phyloP scores from a whole-genome alignment of 306 rosid species.

The Begonia fuchsioides region DNA sequence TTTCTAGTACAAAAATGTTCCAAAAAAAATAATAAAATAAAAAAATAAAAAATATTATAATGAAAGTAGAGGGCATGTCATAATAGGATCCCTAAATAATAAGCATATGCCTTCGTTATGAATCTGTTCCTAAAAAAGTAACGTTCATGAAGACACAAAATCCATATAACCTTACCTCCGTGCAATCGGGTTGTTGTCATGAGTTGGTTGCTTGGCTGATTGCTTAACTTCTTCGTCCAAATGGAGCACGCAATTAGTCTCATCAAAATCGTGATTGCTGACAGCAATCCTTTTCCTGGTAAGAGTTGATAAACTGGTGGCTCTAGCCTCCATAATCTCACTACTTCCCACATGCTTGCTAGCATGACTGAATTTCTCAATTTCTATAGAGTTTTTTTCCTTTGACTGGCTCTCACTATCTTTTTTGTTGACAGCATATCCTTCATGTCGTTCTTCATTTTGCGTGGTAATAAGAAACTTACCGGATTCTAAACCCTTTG shows the following conservation, averaged over 20 bases:
- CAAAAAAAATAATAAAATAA: too few species aligned
- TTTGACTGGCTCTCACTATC: constrained; percentile 21
- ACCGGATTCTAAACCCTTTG: constrained; percentile 17
- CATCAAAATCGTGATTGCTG: constrained; percentile 11
- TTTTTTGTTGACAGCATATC: constrained; percentile 14
- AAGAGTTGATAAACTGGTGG: constrained; percentile 16
- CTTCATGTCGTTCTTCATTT: constrained; percentile 23
- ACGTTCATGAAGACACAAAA: too few species aligned
- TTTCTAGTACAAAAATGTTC: too few species aligned
- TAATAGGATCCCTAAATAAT: too few species aligned
- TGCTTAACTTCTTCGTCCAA: constrained; percentile 22
- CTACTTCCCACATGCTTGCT: constrained; percentile 18
- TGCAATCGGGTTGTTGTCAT: constrained; percentile 22
- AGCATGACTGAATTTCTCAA: constrained; percentile 14
- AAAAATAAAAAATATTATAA: too few species aligned
- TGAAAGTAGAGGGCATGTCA: too few species aligned
- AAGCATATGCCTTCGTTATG: too few species aligned
- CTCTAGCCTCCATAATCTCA: constrained; percentile 19
- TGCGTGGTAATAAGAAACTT: constrained; percentile 16
- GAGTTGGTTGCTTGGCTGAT: constrained; percentile 19
- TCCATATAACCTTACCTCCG: constrained; percentile 44
- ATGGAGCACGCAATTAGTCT: constrained; percentile 13
- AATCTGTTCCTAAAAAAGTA: too few species aligned
- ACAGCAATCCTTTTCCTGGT: constrained; percentile 24
- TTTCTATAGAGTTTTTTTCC: constrained; percentile 10